Evolutionary conservation across 2,329 filamentous ascomycete species (phyloP).

Genomic region (Pyricularia grisea): DNA sequence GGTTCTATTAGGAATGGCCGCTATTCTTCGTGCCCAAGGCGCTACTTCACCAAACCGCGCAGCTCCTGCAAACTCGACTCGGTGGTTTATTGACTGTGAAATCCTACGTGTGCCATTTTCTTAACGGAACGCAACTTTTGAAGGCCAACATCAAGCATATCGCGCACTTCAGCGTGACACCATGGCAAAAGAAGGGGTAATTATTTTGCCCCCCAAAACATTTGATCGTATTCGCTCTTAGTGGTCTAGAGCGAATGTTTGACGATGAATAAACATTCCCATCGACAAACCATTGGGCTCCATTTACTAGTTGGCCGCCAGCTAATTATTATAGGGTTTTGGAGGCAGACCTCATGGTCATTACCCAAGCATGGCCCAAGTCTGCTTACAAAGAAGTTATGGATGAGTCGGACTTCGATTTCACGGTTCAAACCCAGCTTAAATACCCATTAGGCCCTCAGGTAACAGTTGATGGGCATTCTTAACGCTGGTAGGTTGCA

Average conservation of each 20-base stretch:
- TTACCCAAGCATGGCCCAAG: conserved; percentile 39
- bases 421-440: conserved; percentile 44
- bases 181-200: conserved; percentile 34
- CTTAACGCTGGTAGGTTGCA: conserved; percentile 38
- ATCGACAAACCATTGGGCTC: neutral
- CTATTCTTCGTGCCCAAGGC: conserved; percentile 50
- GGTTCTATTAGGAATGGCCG: too few species aligned
- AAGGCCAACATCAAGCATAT: conserved; percentile 16
- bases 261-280: conserved; percentile 25
- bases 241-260: conserved; percentile 46
- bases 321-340: conserved; percentile 9
- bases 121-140: conserved; percentile 31
- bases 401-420: conserved; percentile 52
- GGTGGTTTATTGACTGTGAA: conserved; percentile 44
- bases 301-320: too few species aligned
- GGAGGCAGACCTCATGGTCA: conserved; percentile 37
- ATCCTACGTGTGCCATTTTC: conserved; percentile 51
- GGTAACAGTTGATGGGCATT: conserved; percentile 39
- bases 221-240: conserved; percentile 54
- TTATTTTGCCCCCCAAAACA: conserved; percentile 56
- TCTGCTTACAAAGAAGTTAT: conserved; percentile 46
- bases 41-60: conserved; percentile 46
- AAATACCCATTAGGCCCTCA: conserved; percentile 46
- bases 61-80: conserved; percentile 43
- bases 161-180: conserved; percentile 29